phyloP scores from a whole-genome alignment of 2,329 filamentous ascomycete genomes.

The Colletotrichum somersetense region DNA sequence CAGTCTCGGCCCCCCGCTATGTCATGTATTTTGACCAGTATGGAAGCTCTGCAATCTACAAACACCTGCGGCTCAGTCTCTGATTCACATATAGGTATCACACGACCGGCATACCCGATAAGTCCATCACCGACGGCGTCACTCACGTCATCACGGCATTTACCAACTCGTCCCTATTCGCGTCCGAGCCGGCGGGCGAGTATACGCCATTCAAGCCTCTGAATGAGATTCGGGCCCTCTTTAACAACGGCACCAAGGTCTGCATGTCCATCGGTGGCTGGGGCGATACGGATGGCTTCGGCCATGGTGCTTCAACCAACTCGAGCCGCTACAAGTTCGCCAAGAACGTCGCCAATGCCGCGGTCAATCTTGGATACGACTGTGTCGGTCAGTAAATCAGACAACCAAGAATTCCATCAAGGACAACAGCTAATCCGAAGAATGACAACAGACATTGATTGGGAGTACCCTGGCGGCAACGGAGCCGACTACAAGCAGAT shows the following conservation, averaged over 20 bases:
- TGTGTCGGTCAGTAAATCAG: slow-evolving; percentile 62
- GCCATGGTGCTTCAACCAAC: slow-evolving; percentile 60
- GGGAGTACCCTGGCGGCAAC: slow-evolving; percentile 74
- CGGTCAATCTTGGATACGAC: slow-evolving; percentile 69
- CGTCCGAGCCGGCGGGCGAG: slow-evolving; percentile 50
- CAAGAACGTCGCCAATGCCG: slow-evolving; percentile 66
- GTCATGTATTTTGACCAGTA: slow-evolving; percentile 63
- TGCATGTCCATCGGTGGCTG: slow-evolving; percentile 76
- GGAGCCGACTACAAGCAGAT: slow-evolving; percentile 75
- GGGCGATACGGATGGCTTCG: slow-evolving; percentile 72
- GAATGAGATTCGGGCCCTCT: slow-evolving; percentile 63
- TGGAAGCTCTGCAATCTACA: slow-evolving; percentile 36
- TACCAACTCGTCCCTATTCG: slow-evolving; percentile 64
- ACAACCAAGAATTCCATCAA: neutral
- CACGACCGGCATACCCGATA: slow-evolving; percentile 51
- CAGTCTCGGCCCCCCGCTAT: slow-evolving; percentile 46
- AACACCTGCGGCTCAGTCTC: slow-evolving; percentile 21
- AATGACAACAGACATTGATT: slow-evolving; percentile 70
- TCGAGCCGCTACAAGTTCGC: slow-evolving; percentile 65
- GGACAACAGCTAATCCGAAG: neutral
- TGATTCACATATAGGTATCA: slow-evolving; percentile 54
- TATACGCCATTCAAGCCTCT: slow-evolving; percentile 68
- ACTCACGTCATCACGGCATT: slow-evolving; percentile 69
- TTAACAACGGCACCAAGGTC: slow-evolving; percentile 66
- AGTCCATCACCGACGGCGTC: slow-evolving; percentile 57